These are phyloP conservation scores for Ascochyta pisi DNA, from an alignment of 2,329 filamentous ascomycete species.

Conservation along the genomic window DNA sequence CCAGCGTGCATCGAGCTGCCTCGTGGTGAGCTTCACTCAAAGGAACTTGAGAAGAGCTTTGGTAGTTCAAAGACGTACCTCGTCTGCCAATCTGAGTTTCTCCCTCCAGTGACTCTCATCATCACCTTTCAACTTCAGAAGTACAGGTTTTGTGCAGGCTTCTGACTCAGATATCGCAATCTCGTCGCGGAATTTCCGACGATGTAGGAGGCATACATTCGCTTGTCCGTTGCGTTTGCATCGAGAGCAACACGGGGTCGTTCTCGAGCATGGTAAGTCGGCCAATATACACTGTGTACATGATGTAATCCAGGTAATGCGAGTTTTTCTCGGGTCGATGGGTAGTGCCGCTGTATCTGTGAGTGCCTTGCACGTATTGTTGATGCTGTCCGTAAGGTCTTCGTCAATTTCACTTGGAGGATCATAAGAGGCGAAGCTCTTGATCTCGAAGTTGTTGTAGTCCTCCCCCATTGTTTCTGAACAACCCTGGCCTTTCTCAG, in stretches of 20 bases:
- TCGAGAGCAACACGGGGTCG: slow-evolving; percentile 34
- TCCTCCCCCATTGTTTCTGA: no score
- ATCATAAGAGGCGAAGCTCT: no score
- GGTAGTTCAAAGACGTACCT: slow-evolving; percentile 11
- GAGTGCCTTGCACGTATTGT: not conserved
- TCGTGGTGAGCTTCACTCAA: not conserved
- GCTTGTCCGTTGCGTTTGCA: slow-evolving; percentile 29
- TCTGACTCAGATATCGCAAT: not conserved
- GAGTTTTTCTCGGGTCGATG: slow-evolving; percentile 9
- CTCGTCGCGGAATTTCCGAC: slow-evolving; percentile 27
- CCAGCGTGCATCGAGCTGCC: slow-evolving; percentile 24
- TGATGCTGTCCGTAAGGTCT: not conserved
- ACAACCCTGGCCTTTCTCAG: no score
- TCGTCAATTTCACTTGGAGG: not conserved
- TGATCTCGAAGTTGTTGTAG: no score
- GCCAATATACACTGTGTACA: slow-evolving; percentile 41
- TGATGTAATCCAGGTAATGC: slow-evolving; percentile 34
- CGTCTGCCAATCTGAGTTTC: slow-evolving; percentile 21
- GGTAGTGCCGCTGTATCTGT: no score
- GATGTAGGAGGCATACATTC: slow-evolving; percentile 33
- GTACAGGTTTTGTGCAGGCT: slow-evolving; percentile 18
- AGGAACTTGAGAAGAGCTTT: not conserved
- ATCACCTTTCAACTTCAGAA: slow-evolving; percentile 28
- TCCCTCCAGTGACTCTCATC: slow-evolving; percentile 18
- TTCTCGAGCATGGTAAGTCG: slow-evolving; percentile 39